Conservation (phyloP, 1,284 basidiomycete genomes). For the Moesziomyces globuligerus region DNA sequence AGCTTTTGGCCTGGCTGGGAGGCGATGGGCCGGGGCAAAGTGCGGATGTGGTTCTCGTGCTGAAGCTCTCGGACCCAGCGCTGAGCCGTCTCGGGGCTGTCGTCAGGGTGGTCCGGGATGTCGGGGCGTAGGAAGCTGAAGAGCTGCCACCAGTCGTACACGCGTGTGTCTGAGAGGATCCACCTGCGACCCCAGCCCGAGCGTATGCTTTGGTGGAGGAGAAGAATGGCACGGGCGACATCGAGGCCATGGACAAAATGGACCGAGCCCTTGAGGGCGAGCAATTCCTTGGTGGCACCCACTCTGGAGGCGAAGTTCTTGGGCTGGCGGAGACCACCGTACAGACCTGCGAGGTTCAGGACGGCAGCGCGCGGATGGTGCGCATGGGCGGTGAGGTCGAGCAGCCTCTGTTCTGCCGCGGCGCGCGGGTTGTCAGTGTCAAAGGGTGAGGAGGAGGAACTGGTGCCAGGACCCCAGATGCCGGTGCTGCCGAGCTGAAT, state of each 20-base stretch:
- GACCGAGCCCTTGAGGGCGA: conserved; percentile 45
- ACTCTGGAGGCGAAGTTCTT: conserved; percentile 48
- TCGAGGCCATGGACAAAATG: conserved; percentile 60
- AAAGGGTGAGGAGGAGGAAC: conserved; percentile 37
- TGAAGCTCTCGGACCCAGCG: conserved; percentile 43
- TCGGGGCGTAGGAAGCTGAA: conserved; percentile 35
- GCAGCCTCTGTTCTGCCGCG: conserved; percentile 38
- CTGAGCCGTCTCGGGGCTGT: conserved; percentile 28
- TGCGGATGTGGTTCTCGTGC: conserved; percentile 20
- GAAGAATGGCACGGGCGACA: conserved; percentile 51
- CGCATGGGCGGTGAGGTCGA: conserved; percentile 21
- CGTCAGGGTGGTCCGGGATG: conserved; percentile 35
- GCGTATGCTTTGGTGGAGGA: conserved; percentile 29
- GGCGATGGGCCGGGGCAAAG: conserved; percentile 45
- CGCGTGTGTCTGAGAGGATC: conserved; percentile 49
- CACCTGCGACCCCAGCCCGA: conserved; percentile 49
- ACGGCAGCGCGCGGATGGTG: conserved; percentile 28
- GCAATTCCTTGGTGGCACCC: conserved; percentile 44
- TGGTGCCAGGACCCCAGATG: conserved; percentile 46
- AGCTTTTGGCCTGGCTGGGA: conserved; percentile 15
- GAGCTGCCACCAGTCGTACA: conserved; percentile 59
- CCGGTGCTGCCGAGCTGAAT: conserved; percentile 61
- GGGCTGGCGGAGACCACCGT: conserved; percentile 49
- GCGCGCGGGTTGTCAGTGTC: conserved; percentile 35
- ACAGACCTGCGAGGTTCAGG: conserved; percentile 56